Conservation (phyloP, 768 basidiomycete species). For the Naganishia friedmannii region DNA sequence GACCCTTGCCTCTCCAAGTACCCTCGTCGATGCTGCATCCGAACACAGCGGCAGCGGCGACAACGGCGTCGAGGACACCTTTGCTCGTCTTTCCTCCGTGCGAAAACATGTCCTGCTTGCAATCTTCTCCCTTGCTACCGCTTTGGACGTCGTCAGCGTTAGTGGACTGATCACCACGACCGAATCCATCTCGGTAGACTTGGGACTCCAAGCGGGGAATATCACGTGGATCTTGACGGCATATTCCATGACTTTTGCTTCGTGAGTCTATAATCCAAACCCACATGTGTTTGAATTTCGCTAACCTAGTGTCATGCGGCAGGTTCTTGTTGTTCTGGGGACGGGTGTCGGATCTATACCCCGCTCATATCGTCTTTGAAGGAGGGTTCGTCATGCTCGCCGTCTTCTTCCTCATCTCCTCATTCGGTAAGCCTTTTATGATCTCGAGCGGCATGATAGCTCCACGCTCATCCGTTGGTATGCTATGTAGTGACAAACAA, state of each 20-base stretch:
- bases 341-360: conserved; percentile 46
- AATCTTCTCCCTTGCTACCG: conserved; percentile 23
- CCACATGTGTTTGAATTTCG: no score
- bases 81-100: conserved; percentile 7
- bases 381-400: conserved; percentile 55
- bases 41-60: background rate
- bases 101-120: conserved; percentile 23
- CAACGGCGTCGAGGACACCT: conserved; percentile 1
- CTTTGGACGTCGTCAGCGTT: conserved; percentile 30
- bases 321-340: conserved; percentile 48
- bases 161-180: conserved; percentile 24
- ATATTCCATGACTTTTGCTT: conserved; percentile 26
- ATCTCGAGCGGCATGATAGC: background rate
- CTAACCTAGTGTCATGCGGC: conserved; percentile 25
- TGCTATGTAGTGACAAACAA: conserved; percentile 50
- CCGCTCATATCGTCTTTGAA: conserved; percentile 54
- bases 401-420: conserved; percentile 56
- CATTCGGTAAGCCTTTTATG: conserved; percentile 51
- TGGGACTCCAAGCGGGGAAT: conserved; percentile 25
- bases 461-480: no score
- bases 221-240: conserved; percentile 27
- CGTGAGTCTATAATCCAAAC: background rate
- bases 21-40: background rate
- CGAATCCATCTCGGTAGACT: conserved; percentile 8
- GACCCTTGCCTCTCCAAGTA: background rate